A percentile compares a stretch with the other conserved stretches of the same genome.
phyloP scores from a whole-genome alignment of 495 filamentous ascomycete species.

The Penicillium taxi region DNA sequence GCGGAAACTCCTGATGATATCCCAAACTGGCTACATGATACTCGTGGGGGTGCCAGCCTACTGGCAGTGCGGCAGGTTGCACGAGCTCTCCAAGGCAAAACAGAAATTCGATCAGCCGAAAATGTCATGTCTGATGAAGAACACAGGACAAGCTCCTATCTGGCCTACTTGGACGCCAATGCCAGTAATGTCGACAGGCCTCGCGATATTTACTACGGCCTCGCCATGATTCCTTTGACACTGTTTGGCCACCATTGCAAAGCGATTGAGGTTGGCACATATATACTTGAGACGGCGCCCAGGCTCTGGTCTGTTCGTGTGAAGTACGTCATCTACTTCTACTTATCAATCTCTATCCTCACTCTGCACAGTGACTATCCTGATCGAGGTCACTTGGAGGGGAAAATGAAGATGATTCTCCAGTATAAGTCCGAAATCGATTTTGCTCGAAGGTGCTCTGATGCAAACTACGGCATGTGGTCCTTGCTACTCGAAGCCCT shows the following conservation, averaged over 20 bases:
- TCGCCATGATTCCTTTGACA: constrained; percentile 64
- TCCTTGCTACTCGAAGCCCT: constrained; percentile 66
- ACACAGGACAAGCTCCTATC: constrained; percentile 58
- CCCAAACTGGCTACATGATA: constrained; percentile 63
- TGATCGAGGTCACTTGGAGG: constrained; percentile 40
- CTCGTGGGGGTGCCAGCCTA: constrained; percentile 70
- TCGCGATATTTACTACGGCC: constrained; percentile 62
- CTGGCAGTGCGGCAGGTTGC: constrained; percentile 62
- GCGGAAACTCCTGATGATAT: constrained; percentile 68
- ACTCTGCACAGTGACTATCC: constrained; percentile 52
- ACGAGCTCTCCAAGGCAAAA: constrained; percentile 80
- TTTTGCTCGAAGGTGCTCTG: constrained; percentile 56
- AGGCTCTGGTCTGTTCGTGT: constrained; percentile 68
- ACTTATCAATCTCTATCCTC: constrained; percentile 59
- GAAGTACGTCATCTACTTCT: constrained; percentile 56
- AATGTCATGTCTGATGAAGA: constrained; percentile 64
- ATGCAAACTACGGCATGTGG: constrained; percentile 77
- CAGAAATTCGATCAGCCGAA: constrained; percentile 45
- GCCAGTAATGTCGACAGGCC: constrained; percentile 52
- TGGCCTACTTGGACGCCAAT: constrained; percentile 43
- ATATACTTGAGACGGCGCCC: constrained; percentile 49
- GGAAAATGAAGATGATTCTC: constrained; percentile 47
- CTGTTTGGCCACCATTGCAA: constrained; percentile 66
- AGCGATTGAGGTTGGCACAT: constrained; percentile 58
- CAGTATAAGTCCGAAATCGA: constrained; percentile 58